Evolutionary conservation across 352 stramenopile species (phyloP).

Genomic region (Pythium aquatile): DNA sequence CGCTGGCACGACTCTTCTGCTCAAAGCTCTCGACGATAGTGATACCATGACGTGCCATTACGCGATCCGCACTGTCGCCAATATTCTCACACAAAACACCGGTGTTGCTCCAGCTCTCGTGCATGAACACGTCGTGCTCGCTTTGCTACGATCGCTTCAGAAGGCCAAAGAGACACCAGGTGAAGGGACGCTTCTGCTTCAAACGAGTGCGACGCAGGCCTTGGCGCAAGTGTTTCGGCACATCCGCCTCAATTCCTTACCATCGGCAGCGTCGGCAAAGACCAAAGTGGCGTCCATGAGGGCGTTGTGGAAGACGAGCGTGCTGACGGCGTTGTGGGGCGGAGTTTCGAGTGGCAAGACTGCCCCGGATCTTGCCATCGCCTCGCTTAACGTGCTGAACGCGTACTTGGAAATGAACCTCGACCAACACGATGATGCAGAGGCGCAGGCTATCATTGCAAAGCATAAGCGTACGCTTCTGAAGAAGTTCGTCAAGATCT

Average conservation of each 20-base stretch:
- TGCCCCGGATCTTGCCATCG: constrained; percentile 34
- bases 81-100: constrained; percentile 55
- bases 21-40: constrained; percentile 37
- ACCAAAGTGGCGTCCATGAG: constrained; percentile 37
- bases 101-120: constrained; percentile 36
- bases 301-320: constrained; percentile 35
- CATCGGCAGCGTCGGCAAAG: constrained; percentile 13
- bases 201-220: constrained; percentile 43
- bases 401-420: constrained; percentile 53
- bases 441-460: constrained; percentile 30
- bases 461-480: constrained; percentile 36
- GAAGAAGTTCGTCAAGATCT: constrained; percentile 35
- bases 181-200: constrained; percentile 24
- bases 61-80: constrained; percentile 51
- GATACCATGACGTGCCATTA: constrained; percentile 55
- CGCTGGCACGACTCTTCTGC: constrained; percentile 32
- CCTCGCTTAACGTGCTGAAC: constrained; percentile 70
- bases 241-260: constrained; percentile 27
- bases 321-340: constrained; percentile 45
- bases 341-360: constrained; percentile 27
- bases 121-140: constrained; percentile 38
- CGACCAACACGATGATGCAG: constrained; percentile 17
- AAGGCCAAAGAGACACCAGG: neutral
- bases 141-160: constrained; percentile 11
- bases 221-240: constrained; percentile 57